A percentile compares a stretch with the other conserved stretches of the same genome.
Conservation (phyloP, 2,329 filamentous ascomycete genomes). For the Ustulina deusta region DNA sequence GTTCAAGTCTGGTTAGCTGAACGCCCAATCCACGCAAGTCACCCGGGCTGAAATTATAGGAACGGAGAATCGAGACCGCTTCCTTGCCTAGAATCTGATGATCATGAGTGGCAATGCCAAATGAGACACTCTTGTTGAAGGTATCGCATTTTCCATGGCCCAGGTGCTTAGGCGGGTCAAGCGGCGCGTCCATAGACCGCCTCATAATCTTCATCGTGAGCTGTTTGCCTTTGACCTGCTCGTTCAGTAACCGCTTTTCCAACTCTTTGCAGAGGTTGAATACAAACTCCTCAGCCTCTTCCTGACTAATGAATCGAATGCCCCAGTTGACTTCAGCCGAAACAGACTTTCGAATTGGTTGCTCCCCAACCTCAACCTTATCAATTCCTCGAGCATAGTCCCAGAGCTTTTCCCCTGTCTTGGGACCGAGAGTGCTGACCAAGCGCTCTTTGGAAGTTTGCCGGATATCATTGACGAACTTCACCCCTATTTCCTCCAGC, state of each 20-base stretch:
- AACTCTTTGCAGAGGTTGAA: constrained; percentile 86
- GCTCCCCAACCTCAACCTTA: constrained; percentile 84
- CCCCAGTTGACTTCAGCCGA: constrained; percentile 99
- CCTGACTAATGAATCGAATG: constrained; percentile 90
- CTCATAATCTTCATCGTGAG: constrained; percentile 96
- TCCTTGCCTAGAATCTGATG: constrained; percentile 80
- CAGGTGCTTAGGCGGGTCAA: constrained; percentile 92
- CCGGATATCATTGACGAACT: constrained; percentile 84
- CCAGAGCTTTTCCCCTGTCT: constrained; percentile 90
- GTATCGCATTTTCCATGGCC: constrained; percentile 96
- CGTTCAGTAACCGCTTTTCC: constrained; percentile 81
- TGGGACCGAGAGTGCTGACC: constrained; percentile 80
- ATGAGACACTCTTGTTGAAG: constrained; percentile 86
- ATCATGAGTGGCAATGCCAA: constrained; percentile 87
- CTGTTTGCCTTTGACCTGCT: constrained; percentile 87
- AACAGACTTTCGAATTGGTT: constrained; percentile 89
- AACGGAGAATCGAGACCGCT: constrained; percentile 83
- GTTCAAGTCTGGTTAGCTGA: constrained; percentile 92
- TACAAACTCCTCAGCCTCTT: constrained; percentile 94
- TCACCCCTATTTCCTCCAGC: constrained; percentile 87
- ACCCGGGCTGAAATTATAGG: constrained; percentile 86
- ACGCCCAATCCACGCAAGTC: constrained; percentile 93
- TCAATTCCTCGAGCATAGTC: constrained; percentile 94
- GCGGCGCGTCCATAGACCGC: constrained; percentile 83
- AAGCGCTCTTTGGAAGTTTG: constrained; percentile 81